These are phyloP conservation scores for Pulveroboletus ravenelii DNA, from an alignment of 768 basidiomycete species.

Conservation along the genomic window DNA sequence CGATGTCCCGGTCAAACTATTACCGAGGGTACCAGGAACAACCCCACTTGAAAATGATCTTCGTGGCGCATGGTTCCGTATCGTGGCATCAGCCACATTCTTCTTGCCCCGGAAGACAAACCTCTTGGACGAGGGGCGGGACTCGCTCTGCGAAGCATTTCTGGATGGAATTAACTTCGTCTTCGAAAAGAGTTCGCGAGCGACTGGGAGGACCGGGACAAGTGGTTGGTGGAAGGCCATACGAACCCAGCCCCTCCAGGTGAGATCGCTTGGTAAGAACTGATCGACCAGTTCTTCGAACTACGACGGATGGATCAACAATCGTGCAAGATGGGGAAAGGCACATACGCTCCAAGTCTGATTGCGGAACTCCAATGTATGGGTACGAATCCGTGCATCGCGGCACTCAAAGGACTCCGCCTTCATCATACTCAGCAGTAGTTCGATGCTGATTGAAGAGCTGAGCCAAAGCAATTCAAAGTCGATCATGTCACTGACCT, in stretches of 20 bases:
- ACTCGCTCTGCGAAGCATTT: slow-evolving; percentile 27
- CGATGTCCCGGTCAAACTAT: slow-evolving; percentile 26
- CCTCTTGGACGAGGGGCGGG: slow-evolving; percentile 22
- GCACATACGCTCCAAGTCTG: slow-evolving; percentile 74
- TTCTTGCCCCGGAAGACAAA: slow-evolving; percentile 17
- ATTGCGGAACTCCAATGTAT: slow-evolving; percentile 76
- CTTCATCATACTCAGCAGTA: slow-evolving; percentile 74
- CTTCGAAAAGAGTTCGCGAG: slow-evolving; percentile 72
- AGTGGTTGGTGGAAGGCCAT: slow-evolving; percentile 80
- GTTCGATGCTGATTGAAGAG: slow-evolving; percentile 47
- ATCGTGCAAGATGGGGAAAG: slow-evolving; percentile 2
- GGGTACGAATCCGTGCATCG: slow-evolving; percentile 74
- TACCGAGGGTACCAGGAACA: neutral
- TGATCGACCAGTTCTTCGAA: slow-evolving; percentile 77
- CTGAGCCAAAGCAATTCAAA: slow-evolving; percentile 17
- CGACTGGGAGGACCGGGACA: slow-evolving; percentile 72
- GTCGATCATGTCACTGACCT: slow-evolving; percentile 39
- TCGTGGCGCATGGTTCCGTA: slow-evolving; percentile 8
- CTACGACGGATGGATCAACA: slow-evolving; percentile 32
- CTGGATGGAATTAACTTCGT: slow-evolving; percentile 60
- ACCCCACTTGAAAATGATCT: slow-evolving; percentile 22
- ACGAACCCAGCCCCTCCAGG: slow-evolving; percentile 78
- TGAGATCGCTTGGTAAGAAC: slow-evolving; percentile 73
- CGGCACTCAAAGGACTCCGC: slow-evolving; percentile 82
- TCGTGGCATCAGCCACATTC: slow-evolving; percentile 9